Evolutionary conservation across 2,329 filamentous ascomycete species (phyloP).

Genomic region (Stagonosporopsis tanaceti): DNA sequence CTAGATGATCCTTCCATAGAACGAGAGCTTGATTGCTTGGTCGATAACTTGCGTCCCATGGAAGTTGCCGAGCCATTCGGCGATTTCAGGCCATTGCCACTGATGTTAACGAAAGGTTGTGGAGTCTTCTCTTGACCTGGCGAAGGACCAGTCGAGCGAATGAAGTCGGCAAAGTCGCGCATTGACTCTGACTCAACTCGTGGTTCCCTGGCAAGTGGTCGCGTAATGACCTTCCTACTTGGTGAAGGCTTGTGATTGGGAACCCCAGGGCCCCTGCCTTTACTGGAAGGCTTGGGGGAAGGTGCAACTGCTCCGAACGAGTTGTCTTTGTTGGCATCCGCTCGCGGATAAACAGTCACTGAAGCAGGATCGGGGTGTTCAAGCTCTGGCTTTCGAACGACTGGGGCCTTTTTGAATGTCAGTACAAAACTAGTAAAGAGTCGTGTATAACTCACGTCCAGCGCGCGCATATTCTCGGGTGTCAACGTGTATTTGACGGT

Average conservation of each 20-base stretch:
- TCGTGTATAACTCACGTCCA: conserved; percentile 48
- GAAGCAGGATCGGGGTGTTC: conserved; percentile 30
- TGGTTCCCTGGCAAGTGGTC: conserved; percentile 71
- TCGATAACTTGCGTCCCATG: conserved; percentile 41
- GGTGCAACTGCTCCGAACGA: conserved; percentile 39
- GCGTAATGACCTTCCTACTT: conserved; percentile 36
- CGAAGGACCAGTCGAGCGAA: conserved; percentile 77
- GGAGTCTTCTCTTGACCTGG: conserved; percentile 42
- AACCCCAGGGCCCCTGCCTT: conserved; percentile 31
- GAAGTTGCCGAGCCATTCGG: conserved; percentile 35
- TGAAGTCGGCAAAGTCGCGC: conserved; percentile 87
- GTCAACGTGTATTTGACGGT: conserved; percentile 61
- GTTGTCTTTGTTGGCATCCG: conserved; percentile 39
- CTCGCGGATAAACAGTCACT: conserved; percentile 44
- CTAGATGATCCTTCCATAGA: conserved; percentile 34
- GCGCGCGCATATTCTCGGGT: conserved; percentile 56
- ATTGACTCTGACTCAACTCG: conserved; percentile 74
- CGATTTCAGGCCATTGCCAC: conserved; percentile 26
- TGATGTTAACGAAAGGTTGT: conserved; percentile 45
- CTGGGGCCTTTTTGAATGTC: conserved; percentile 34
- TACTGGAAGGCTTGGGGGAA: conserved; percentile 34
- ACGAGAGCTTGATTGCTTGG: conserved; percentile 26
- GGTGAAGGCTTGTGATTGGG: conserved; percentile 34
- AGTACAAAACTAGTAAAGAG: not conserved
- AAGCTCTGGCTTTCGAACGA: conserved; percentile 30